Base-by-base conservation (phyloP, 495 filamentous ascomycete species). In the Neurospora intermedia region DNA sequence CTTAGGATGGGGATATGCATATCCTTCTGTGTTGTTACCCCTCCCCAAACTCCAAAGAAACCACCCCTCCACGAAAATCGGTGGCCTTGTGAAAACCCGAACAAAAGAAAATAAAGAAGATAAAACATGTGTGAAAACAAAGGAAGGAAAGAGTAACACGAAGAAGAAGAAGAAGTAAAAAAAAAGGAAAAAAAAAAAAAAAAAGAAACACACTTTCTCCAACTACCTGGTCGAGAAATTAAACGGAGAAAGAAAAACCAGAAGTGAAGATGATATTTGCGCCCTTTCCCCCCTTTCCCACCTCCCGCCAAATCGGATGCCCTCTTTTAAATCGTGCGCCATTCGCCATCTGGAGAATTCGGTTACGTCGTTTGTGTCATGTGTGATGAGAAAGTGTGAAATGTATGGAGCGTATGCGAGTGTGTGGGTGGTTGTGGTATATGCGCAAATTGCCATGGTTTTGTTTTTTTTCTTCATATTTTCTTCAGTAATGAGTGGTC, bases 291-390 rank as follows among this genome's bases (percentile, higher is more conserved):
- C 41, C 70, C 23, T 45, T 45, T 46, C 70, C 45, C 45, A 66
- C 15, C 54, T 66, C 27, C 27, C 27, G 54, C 54, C 54, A 75
- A 77, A 70, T 79, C 54, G 54, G 74, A 80, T 80, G 77, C 79
- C 77, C 74, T 80, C 75, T 80, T 80, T 79, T 76, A 73, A 66
- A 76, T 77, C 74, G 77, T 81, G 75, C 79, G 79, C 79, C 79
- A 77, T 81, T 80, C 79, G 77, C 79, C 78, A 73, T 71, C 43
- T 74, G 72, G 73, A 74, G 76, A 74, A 78, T 69, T 70, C 72
- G 75, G 76, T 73, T 74, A 76, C 77, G 72, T 77, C 71, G 54
- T 66, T 74, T 48, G 72, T 73, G 70, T 72, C 71, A 54, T 66
- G 46, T 48, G 72, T 54, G 38, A 48, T 71, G 23, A 69, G 54